Evolutionary conservation across 371 early-diverging fungal species (phyloP).

Genomic region (Mortierella sp.): DNA sequence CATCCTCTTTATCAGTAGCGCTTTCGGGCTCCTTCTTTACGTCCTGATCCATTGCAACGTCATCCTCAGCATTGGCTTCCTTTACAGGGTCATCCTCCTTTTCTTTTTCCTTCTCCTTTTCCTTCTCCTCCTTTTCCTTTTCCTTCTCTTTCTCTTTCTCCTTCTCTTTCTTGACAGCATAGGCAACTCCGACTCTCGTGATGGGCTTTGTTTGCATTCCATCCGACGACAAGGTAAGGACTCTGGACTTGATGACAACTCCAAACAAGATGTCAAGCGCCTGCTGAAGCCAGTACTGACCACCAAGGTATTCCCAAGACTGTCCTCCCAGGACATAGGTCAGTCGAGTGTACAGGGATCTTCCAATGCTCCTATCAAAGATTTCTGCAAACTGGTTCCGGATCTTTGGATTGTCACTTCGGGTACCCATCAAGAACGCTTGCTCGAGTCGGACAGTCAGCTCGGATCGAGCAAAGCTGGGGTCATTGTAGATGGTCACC

Average conservation of each 20-base stretch:
- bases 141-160: not conserved
- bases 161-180: conserved; percentile 25
- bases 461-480: conserved; percentile 86
- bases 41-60: too few relatives aligned
- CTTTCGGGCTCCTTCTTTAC: not conserved
- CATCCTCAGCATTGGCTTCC: conserved; percentile 6
- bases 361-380: conserved; percentile 82
- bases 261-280: conserved; percentile 89
- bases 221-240: conserved; percentile 56
- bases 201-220: conserved; percentile 65
- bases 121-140: not conserved
- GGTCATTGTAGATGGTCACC: conserved; percentile 85
- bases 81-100: not conserved
- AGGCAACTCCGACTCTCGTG: conserved; percentile 47
- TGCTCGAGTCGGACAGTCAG: conserved; percentile 93
- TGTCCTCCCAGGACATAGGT: conserved; percentile 93
- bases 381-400: conserved; percentile 84
- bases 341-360: conserved; percentile 74
- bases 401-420: conserved; percentile 78
- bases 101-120: not conserved
- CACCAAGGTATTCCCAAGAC: conserved; percentile 93
- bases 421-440: conserved; percentile 93
- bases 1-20: conserved; percentile 3
- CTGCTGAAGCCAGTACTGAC: conserved; percentile 93
- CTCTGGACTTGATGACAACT: conserved; percentile 59